Evolutionary conservation across 345 rosid genomes (phyloP).

Genomic region (Corchorus olitorius): DNA sequence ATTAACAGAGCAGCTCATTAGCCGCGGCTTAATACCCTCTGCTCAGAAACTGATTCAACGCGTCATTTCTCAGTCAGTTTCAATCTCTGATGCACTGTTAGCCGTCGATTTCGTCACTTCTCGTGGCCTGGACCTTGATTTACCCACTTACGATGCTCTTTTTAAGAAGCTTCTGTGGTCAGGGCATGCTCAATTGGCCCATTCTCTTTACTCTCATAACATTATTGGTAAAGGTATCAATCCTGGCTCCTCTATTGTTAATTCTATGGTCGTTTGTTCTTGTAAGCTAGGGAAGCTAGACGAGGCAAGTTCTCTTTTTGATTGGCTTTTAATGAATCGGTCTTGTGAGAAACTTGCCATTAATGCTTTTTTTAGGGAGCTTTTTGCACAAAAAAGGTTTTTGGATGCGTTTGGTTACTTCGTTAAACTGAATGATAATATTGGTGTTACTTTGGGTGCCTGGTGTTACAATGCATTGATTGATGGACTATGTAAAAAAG

Average conservation of each 20-base stretch:
- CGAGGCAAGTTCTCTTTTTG: constrained; percentile 52
- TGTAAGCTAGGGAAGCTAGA: constrained; percentile 54
- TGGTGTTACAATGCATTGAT: constrained; percentile 50
- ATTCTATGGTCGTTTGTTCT: constrained; percentile 53
- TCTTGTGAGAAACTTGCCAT: constrained; percentile 40
- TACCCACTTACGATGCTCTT: constrained; percentile 33
- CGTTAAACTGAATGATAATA: constrained; percentile 26
- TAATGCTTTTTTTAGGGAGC: constrained; percentile 41
- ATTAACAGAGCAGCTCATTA: constrained; percentile 43
- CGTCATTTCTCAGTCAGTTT: constrained; percentile 36
- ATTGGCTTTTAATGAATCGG: constrained; percentile 40
- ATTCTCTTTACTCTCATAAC: constrained; percentile 36
- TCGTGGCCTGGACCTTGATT: constrained; percentile 49
- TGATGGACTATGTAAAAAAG: constrained; percentile 50
- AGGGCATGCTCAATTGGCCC: constrained; percentile 47
- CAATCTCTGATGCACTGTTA: constrained; percentile 41
- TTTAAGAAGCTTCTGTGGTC: constrained; percentile 44
- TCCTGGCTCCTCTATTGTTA: constrained; percentile 42
- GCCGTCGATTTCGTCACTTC: constrained; percentile 38
- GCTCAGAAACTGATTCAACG: constrained; percentile 48
- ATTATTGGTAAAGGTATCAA: constrained; percentile 45
- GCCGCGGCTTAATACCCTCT: constrained; percentile 42
- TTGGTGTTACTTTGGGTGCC: constrained; percentile 39
- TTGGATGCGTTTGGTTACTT: constrained; percentile 54
- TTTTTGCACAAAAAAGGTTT: constrained; percentile 41